phyloP scores from a whole-genome alignment of 352 stramenopile genomes.

The Globisporangium viniferum region DNA sequence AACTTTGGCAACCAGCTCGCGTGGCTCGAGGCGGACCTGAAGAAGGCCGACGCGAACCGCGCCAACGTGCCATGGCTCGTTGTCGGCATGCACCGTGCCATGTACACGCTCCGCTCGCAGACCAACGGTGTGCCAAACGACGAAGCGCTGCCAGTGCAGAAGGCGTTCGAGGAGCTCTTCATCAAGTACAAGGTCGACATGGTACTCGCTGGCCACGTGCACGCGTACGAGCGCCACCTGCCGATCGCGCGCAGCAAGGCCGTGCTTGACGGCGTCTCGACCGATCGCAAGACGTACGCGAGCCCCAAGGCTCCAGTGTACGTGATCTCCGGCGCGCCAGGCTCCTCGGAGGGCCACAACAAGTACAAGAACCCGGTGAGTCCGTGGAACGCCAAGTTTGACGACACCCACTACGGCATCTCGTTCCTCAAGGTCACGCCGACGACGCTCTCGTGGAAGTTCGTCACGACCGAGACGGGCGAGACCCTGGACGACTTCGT shows the following conservation, averaged over 20 bases:
- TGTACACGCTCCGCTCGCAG: slow-evolving; percentile 30
- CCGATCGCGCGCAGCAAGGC: slow-evolving; percentile 47
- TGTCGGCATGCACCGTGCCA: slow-evolving; percentile 44
- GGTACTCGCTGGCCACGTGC: slow-evolving; percentile 79
- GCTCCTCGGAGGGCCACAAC: slow-evolving; percentile 49
- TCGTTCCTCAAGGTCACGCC: slow-evolving; percentile 27
- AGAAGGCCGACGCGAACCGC: slow-evolving; percentile 42
- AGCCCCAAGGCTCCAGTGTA: slow-evolving; percentile 65
- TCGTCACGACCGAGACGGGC: background rate
- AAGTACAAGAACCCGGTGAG: slow-evolving; percentile 14
- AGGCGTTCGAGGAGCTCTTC: slow-evolving; percentile 79
- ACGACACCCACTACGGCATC: slow-evolving; percentile 36
- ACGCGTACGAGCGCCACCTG: slow-evolving; percentile 80
- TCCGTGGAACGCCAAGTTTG: slow-evolving; percentile 53
- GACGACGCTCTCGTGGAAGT: background rate
- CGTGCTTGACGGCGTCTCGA: slow-evolving; percentile 44
- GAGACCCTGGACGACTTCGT: background rate
- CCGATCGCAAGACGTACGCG: slow-evolving; percentile 48
- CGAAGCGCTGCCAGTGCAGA: slow-evolving; percentile 33
- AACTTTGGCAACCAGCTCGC: slow-evolving; percentile 48
- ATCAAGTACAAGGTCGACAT: slow-evolving; percentile 87
- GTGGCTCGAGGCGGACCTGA: slow-evolving; percentile 49
- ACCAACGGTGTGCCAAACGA: slow-evolving; percentile 17
- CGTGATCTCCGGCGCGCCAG: slow-evolving; percentile 57
- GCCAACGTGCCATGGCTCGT: slow-evolving; percentile 43